Conservation (phyloP, 768 basidiomycete genomes). For the Rhizopogon vesiculosus region DNA sequence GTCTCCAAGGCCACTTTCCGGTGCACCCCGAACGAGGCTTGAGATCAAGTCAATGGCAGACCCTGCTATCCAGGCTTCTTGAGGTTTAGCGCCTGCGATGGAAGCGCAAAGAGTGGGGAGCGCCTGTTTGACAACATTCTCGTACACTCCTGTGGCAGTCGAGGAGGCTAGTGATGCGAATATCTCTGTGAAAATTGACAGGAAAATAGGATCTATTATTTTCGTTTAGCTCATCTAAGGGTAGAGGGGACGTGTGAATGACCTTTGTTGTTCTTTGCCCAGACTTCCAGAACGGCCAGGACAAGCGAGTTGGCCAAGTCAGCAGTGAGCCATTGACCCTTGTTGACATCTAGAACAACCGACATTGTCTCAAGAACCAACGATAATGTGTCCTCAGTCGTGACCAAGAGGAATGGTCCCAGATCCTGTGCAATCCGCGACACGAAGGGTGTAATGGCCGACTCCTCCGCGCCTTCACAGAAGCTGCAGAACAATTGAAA, state of each 20-base stretch:
- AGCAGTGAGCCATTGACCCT: slow-evolving; percentile 64
- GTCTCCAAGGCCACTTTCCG: slow-evolving; percentile 61
- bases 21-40: slow-evolving; percentile 65
- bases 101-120: slow-evolving; percentile 69
- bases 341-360: slow-evolving; percentile 70
- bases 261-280: slow-evolving; percentile 89
- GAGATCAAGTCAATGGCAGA: slow-evolving; percentile 81
- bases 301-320: slow-evolving; percentile 67
- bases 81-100: slow-evolving; percentile 50
- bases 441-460: slow-evolving; percentile 58
- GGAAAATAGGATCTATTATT: slow-evolving; percentile 77
- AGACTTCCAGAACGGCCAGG: slow-evolving; percentile 68
- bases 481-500: slow-evolving; percentile 45
- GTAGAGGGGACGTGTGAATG: background rate
- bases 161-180: slow-evolving; percentile 66
- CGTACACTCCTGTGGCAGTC: slow-evolving; percentile 55
- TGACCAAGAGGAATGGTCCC: slow-evolving; percentile 73
- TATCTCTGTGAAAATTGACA: slow-evolving; percentile 81
- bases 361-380: slow-evolving; percentile 85
- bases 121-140: slow-evolving; percentile 65
- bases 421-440: slow-evolving; percentile 75
- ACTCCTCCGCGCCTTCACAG: slow-evolving; percentile 55
- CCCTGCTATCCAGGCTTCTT: slow-evolving; percentile 71
- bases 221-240: background rate
- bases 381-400: slow-evolving; percentile 85